These are phyloP conservation scores for Sclerotinia glacialis DNA, from an alignment of 2,329 filamentous ascomycete genomes.

Conservation along the genomic window DNA sequence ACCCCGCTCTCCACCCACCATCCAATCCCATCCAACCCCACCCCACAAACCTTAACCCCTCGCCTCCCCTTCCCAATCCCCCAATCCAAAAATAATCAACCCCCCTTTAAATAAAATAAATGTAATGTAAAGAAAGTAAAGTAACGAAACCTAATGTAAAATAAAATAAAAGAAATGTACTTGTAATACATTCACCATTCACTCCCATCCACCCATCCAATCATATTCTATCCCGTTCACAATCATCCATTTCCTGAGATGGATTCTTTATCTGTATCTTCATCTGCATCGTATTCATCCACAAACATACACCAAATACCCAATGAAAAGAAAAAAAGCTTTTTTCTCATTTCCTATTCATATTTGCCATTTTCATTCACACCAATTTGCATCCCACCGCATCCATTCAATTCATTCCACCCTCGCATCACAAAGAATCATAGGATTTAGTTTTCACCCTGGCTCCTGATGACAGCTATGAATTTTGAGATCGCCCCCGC, in stretches of 20 bases:
- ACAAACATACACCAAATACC: neutral
- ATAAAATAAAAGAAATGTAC: neutral
- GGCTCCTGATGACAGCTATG: neutral
- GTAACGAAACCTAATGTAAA: no score
- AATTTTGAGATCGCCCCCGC: neutral
- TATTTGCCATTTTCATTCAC: neutral
- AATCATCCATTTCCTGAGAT: neutral
- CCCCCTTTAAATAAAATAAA: neutral
- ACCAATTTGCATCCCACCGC: neutral
- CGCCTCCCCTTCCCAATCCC: neutral
- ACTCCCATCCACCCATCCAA: neutral
- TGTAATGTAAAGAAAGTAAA: conserved; percentile 1
- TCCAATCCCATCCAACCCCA: neutral
- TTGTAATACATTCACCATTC: neutral
- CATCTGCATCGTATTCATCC: neutral
- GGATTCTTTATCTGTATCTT: neutral
- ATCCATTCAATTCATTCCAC: neutral
- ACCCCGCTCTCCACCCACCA: no score
- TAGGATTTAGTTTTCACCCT: neutral
- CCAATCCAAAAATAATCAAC: neutral
- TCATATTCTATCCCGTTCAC: neutral
- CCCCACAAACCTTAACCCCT: neutral
- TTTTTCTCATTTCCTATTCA: neutral
- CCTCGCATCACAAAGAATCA: neutral
- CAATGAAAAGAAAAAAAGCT: neutral